Evolutionary conservation across 768 basidiomycete species (phyloP), one percentile per base, ranked within the genome.

Genomic region (Boletus tomentosulus): DNA sequence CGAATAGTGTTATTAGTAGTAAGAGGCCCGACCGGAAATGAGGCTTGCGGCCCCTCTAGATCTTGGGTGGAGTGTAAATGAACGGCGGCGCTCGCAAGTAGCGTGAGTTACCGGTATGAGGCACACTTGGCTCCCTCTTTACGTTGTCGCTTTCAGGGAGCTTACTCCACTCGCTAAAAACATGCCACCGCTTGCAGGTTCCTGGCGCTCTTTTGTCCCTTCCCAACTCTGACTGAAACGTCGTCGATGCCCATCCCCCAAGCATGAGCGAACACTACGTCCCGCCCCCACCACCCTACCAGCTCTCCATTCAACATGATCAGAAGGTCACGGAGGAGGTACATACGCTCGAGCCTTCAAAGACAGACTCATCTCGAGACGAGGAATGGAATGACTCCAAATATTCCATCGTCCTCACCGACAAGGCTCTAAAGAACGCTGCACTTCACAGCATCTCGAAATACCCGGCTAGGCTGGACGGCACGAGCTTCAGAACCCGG

Each of bases 301-400:
- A 77, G 47, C 55, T 63, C 50, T 71, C 73, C 10, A 62, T 73
- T 22, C 63, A 70, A 39, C 80, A 78, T 45, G 82, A 86, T 64
- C 77, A 71, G 46, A 86, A 84, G 67, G 69, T 78, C 39, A 63
- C 74, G 2, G 67, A 69, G 46, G 45, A 56, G 22, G 22, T 48
- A 2, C 64, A 61, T 34, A 45, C 33, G 6, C 54, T 54, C 33
- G 54, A 56, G 33, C 27, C 50, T 12, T 48, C 58, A 22, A 64
- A 62, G 19, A 46, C 27, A 11, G 12, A 46, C 30, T 57, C 57
- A 22, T 50, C 60, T 25, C 51, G 31, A n/a, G 51, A 42, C 42
- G 42, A 62, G 15, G 64, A 68, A 15, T 45, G 53, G 48, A 59
- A 55, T 8, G 58, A 61, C 34, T 22, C 25, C 16, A 65, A 59